Evolutionary conservation across 768 basidiomycete genomes (phyloP).

Genomic region (Pluteus cervinus): DNA sequence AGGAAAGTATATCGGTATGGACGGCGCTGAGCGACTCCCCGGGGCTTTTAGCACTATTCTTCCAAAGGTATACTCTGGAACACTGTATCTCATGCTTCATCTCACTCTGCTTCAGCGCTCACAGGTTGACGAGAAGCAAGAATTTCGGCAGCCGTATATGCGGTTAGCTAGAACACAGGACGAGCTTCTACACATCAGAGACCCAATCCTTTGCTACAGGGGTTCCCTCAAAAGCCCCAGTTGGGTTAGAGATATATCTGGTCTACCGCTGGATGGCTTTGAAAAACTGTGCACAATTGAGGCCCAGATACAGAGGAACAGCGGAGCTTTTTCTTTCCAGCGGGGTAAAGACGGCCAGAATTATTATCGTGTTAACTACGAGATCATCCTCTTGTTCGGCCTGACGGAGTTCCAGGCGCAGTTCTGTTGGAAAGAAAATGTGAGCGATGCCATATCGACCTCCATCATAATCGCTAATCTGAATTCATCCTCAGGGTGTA

Average conservation of each 20-base stretch:
- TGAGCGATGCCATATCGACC: conserved; percentile 3
- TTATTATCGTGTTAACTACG: conserved; percentile 13
- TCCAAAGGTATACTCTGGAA: conserved; percentile 5
- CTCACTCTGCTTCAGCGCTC: conserved; percentile 10
- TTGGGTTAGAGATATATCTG: no score
- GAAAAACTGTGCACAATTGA: conserved; percentile 8
- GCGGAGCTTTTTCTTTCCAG: conserved; percentile 3
- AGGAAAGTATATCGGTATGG: conserved; percentile 3
- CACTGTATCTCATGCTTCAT: background rate
- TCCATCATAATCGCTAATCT: no score
- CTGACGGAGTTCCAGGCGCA: conserved; percentile 13
- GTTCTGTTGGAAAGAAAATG: conserved; percentile 10
- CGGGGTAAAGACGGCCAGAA: conserved; percentile 3
- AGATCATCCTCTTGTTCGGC: conserved; percentile 13
- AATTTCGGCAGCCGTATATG: conserved; percentile 13
- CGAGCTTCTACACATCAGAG: conserved; percentile 7
- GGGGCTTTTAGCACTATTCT: conserved; percentile 12
- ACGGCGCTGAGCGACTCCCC: conserved; percentile 9
- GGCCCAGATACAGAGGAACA: conserved; percentile 9
- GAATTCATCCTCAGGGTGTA: no score
- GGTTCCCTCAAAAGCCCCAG: conserved; percentile 6
- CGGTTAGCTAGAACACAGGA: conserved; percentile 9
- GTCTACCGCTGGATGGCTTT: conserved; percentile 9
- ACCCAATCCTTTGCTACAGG: conserved; percentile 12
- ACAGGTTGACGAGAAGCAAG: conserved; percentile 14